Evolutionary conservation across 2,329 filamentous ascomycete species (phyloP), one percentile per base, ranked within the genome.

Genomic region (Fusarium brachygibbosum): DNA sequence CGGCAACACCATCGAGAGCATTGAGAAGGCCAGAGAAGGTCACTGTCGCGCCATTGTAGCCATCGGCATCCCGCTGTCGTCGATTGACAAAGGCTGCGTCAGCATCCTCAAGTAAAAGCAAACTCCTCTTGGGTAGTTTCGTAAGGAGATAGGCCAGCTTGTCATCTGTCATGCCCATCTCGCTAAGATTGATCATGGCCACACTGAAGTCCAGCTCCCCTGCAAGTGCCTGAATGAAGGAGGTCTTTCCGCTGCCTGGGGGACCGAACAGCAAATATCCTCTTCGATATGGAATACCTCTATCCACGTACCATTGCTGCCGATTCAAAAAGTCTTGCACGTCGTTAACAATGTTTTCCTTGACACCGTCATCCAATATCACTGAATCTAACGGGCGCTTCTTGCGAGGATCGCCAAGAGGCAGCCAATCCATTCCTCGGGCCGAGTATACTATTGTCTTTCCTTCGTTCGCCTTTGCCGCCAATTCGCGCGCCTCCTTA

Each of bases 151-250:
- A 92, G 25, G 95, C 94, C 56, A 98, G 83, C 70, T 94, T 89
- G 76, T 97, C 93, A 73, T 98, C 95, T 3, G 93, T 97, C 76
- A 98, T 86, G 17, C 94, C 94, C 56, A 93, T 87, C 81, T 97
- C 93, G 79, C 92, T 96, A 31, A 98, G 86, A 73, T 97, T 97
- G 70, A 98, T 85, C 81, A 97, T 94, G 53, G 94, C 94, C 72
- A 98, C 96, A 73, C 93, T 93, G 78, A 95, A 97, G 77, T 97
- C 93, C 58, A 98, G 81, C 75, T 96, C 90, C n/a, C 94, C 95
- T 1, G 96, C 96, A 41, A 99, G 82, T 1, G 96, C 94, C 79
- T 98, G 94, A 67, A 99, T 98, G 73, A 99, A 98, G 0, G 93
- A 97, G 64, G 92, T 98, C 83, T 97, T 98, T 35, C 93, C 97